phyloP scores from a whole-genome alignment of 129 eudicot genomes.

The Glebionis coronaria region DNA sequence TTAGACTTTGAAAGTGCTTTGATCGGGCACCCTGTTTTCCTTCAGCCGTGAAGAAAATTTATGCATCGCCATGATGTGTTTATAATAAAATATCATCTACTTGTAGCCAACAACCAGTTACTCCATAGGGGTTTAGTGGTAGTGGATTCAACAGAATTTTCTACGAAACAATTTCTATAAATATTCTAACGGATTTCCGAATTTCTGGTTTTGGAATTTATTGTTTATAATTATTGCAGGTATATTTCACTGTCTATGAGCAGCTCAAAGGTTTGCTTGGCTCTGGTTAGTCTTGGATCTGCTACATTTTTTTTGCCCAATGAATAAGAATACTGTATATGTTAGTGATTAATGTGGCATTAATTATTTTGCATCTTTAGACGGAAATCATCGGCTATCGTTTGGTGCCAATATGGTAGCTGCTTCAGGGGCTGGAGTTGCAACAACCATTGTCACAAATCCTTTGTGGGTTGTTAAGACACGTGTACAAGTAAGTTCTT shows the following conservation, averaged over 20 bases:
- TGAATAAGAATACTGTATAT: conserved; percentile 1
- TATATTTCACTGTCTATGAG: conserved; percentile 86
- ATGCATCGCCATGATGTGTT: neutral
- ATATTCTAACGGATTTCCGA: conserved; percentile 11
- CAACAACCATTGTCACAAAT: conserved; percentile 81
- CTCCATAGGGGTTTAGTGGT: neutral
- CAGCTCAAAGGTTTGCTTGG: conserved; percentile 72
- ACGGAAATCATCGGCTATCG: conserved; percentile 77
- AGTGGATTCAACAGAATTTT: neutral
- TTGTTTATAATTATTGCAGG: conserved; percentile 51
- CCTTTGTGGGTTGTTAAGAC: conserved; percentile 99
- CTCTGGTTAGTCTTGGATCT: conserved; percentile 51
- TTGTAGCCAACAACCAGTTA: neutral
- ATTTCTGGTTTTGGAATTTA: conserved; percentile 6
- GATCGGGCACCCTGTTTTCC: neutral
- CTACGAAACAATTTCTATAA: neutral
- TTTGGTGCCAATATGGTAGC: conserved; percentile 92
- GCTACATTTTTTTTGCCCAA: neutral
- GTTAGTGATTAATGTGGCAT: conserved; percentile 12
- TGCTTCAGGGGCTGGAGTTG: conserved; percentile 97
- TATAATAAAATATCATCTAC: neutral
- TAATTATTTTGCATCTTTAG: conserved; percentile 37
- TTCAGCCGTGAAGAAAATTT: neutral
- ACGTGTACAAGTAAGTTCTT: conserved; percentile 67
- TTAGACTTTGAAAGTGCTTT: too few species aligned